Percentiles rank a stretch among this genome's conserved stretches.
Evolutionary conservation across 2,329 filamentous ascomycete species (phyloP).

Genomic region (Claviceps sorghi): DNA sequence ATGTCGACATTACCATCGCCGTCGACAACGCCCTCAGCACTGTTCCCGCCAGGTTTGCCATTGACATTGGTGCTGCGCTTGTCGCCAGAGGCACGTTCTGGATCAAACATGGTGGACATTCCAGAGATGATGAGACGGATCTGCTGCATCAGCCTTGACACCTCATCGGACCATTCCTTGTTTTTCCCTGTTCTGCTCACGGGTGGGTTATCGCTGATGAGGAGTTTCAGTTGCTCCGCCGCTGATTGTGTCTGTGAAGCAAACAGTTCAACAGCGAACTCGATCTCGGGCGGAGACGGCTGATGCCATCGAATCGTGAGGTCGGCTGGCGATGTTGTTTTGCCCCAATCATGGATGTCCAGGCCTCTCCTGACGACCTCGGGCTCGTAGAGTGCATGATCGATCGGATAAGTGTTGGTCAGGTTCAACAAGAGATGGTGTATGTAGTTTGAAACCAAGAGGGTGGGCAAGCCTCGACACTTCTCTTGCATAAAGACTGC

Average conservation of each 20-base stretch:
- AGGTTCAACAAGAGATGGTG: slow-evolving; percentile 91
- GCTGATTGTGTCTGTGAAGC: slow-evolving; percentile 69
- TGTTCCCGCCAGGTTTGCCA: background rate
- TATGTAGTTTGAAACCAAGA: slow-evolving; percentile 94
- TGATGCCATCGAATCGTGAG: slow-evolving; percentile 86
- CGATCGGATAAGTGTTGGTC: slow-evolving; percentile 84
- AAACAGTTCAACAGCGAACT: slow-evolving; percentile 82
- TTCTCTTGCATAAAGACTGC: slow-evolving; percentile 93
- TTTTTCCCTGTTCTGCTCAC: slow-evolving; percentile 89
- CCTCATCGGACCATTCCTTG: slow-evolving; percentile 97
- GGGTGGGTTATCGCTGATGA: slow-evolving; percentile 69
- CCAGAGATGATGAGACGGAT: slow-evolving; percentile 82
- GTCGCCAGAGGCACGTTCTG: slow-evolving; percentile 49
- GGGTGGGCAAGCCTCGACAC: slow-evolving; percentile 83
- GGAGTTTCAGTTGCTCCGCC: slow-evolving; percentile 54
- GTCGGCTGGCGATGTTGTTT: slow-evolving; percentile 55
- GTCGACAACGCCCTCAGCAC: slow-evolving; percentile 25
- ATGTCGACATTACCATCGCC: slow-evolving; percentile 39
- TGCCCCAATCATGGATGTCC: slow-evolving; percentile 71
- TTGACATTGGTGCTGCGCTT: slow-evolving; percentile 32
- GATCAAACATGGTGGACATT: slow-evolving; percentile 78
- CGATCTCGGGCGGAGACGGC: slow-evolving; percentile 62
- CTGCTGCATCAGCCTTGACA: slow-evolving; percentile 77
- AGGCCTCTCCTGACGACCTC: slow-evolving; percentile 56
- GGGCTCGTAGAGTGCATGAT: slow-evolving; percentile 79